Percentiles rank a stretch among this genome's conserved stretches.
These are phyloP conservation scores for Bacidia rubella DNA, from an alignment of 495 filamentous ascomycete genomes.

Conservation along the genomic window DNA sequence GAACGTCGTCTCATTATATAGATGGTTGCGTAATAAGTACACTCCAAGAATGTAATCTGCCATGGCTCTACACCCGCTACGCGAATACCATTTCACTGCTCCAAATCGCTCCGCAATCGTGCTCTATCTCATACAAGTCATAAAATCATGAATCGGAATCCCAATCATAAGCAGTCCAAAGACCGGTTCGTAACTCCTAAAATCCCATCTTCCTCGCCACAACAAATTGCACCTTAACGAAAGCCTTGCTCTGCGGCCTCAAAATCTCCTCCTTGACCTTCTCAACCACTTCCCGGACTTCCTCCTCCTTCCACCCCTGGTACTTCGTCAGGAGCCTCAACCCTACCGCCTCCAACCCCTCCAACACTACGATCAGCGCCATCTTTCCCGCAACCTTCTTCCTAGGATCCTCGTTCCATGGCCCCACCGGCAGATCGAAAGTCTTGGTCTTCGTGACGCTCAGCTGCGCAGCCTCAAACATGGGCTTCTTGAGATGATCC, in stretches of 20 bases:
- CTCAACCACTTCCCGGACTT: constrained; percentile 42
- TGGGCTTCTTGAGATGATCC: constrained; percentile 37
- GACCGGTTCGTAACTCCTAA: neutral
- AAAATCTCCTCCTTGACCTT: constrained; percentile 40
- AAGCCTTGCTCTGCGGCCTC: constrained; percentile 27
- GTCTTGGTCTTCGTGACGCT: constrained; percentile 41
- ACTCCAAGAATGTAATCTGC: neutral
- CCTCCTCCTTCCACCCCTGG: constrained; percentile 40
- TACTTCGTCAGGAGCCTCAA: constrained; percentile 48
- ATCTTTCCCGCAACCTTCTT: constrained; percentile 50
- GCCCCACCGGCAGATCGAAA: constrained; percentile 46
- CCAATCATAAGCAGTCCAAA: neutral
- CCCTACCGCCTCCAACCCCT: constrained; percentile 48
- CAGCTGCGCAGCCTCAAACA: constrained; percentile 45
- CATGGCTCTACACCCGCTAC: too few species aligned
- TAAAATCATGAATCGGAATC: neutral
- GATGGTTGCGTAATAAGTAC: neutral
- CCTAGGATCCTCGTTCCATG: constrained; percentile 37
- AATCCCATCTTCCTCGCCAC: constrained; percentile 35
- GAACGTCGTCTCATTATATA: too few species aligned
- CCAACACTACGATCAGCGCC: constrained; percentile 48
- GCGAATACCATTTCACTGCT: neutral
- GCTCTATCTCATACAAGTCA: neutral
- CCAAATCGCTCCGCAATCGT: too few species aligned
- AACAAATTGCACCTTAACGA: constrained; percentile 38